These are phyloP conservation scores for Mycena epipterygia DNA, from an alignment of 768 basidiomycete genomes.

Conservation along the genomic window DNA sequence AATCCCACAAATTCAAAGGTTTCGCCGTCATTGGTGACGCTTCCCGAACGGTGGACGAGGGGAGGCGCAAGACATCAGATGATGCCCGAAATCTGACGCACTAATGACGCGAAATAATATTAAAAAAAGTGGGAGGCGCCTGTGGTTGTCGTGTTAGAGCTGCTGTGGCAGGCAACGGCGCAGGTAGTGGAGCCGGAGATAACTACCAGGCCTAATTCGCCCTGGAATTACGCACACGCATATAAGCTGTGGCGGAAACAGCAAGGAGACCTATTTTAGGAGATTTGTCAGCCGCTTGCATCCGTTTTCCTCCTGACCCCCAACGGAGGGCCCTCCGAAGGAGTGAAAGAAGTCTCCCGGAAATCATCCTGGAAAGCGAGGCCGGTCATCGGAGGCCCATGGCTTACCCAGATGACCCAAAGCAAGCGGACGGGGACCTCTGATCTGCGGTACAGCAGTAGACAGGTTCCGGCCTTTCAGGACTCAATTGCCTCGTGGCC, in stretches of 20 bases:
- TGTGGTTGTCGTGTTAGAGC: constrained; percentile 7
- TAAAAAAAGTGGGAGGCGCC: background rate
- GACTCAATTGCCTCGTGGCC: constrained; percentile 27
- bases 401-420: constrained; percentile 10
- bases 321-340: background rate
- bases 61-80: background rate
- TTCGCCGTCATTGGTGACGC: background rate
- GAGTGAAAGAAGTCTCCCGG: background rate
- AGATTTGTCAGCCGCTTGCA: constrained; percentile 13
- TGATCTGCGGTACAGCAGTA: background rate
- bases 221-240: background rate
- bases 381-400: constrained; percentile 5
- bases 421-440: background rate
- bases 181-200: background rate
- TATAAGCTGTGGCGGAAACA: background rate
- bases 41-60: background rate
- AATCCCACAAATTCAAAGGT: background rate
- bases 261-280: constrained; percentile 12
- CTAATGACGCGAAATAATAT: background rate
- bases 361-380: background rate
- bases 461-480: background rate
- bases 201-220: background rate
- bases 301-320: background rate
- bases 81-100: background rate
- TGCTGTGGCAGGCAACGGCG: background rate